Percentiles rank a stretch among this genome's conserved stretches.
Conservation (phyloP, 331 rosid genomes). For the Quercus tomentella region DNA sequence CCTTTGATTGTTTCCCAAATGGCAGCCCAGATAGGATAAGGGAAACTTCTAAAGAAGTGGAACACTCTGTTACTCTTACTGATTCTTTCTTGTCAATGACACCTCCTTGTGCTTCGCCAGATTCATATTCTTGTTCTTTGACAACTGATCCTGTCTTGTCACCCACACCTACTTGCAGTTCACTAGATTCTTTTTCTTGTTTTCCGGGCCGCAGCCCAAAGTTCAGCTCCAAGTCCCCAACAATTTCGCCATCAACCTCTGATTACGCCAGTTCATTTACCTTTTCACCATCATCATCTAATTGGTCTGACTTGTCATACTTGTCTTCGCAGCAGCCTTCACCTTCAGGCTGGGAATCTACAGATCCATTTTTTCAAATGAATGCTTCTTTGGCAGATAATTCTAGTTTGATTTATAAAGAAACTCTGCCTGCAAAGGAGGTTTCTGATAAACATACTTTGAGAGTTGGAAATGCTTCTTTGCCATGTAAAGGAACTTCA, state of each 20-base stretch:
- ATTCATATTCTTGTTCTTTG: conserved; percentile 51
- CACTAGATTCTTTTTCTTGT: conserved; percentile 57
- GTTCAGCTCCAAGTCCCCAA: conserved; percentile 61
- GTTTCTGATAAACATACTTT: conserved; percentile 27
- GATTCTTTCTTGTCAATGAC: conserved; percentile 30
- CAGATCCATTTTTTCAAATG: conserved; percentile 41
- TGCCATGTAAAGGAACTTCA: conserved; percentile 35
- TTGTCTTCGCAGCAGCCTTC: conserved; percentile 77
- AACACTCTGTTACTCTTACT: conserved; percentile 25
- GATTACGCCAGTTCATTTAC: conserved; percentile 76
- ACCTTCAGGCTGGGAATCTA: conserved; percentile 65
- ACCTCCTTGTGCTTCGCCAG: conserved; percentile 43
- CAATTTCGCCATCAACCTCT: conserved; percentile 85
- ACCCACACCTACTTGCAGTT: conserved; percentile 38
- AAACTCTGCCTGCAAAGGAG: conserved; percentile 37
- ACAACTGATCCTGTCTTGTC: conserved; percentile 31
- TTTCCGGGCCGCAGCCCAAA: conserved; percentile 44
- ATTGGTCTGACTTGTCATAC: conserved; percentile 82
- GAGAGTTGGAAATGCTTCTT: conserved; percentile 24
- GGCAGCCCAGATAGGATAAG: conserved; percentile 32
- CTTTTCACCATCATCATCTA: conserved; percentile 84
- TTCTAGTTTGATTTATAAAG: conserved; percentile 34
- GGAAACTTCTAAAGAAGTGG: conserved; percentile 29
- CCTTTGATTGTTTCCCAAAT: conserved; percentile 52
- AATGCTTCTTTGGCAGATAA: conserved; percentile 41